Evolutionary conservation across 2,329 filamentous ascomycete genomes (phyloP).

Genomic region (Penicillium griseofulvum): DNA sequence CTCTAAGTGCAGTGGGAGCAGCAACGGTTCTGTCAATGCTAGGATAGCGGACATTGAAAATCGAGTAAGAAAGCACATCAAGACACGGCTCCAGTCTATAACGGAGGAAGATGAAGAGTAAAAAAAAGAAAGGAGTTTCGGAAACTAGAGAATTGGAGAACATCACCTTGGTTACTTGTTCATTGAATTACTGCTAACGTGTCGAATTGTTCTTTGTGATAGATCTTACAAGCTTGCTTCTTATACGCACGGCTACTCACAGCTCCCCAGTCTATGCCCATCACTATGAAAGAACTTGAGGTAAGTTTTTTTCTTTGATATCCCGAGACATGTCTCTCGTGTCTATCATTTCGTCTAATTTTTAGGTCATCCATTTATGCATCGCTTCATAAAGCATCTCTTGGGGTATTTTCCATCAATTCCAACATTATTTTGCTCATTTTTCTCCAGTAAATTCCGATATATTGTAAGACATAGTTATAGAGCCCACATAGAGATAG

Average conservation of each 20-base stretch:
- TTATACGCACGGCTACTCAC: background rate
- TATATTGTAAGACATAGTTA: background rate
- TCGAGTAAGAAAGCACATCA: background rate
- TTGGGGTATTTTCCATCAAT: background rate
- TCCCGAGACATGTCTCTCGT: background rate
- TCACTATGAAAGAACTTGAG: background rate
- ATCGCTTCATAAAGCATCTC: background rate
- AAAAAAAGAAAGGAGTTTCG: background rate
- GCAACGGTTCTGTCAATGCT: background rate
- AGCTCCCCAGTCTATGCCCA: background rate
- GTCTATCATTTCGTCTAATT: background rate
- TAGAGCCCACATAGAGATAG: background rate
- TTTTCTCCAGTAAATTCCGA: background rate
- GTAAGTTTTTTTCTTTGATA: background rate
- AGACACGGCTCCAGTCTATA: background rate
- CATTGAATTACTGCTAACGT: background rate
- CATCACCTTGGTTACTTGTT: background rate
- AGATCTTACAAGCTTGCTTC: background rate
- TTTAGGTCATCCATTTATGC: background rate
- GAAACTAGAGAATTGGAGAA: background rate
- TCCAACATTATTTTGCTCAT: background rate
- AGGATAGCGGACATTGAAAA: constrained; percentile 2
- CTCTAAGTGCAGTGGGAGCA: background rate
- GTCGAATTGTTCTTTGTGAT: background rate
- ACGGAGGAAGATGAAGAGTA: background rate